Evolutionary conservation across 108 stramenopile genomes (phyloP), one percentile per base, ranked within the genome.

Genomic region (Parietichytrium sp.): DNA sequence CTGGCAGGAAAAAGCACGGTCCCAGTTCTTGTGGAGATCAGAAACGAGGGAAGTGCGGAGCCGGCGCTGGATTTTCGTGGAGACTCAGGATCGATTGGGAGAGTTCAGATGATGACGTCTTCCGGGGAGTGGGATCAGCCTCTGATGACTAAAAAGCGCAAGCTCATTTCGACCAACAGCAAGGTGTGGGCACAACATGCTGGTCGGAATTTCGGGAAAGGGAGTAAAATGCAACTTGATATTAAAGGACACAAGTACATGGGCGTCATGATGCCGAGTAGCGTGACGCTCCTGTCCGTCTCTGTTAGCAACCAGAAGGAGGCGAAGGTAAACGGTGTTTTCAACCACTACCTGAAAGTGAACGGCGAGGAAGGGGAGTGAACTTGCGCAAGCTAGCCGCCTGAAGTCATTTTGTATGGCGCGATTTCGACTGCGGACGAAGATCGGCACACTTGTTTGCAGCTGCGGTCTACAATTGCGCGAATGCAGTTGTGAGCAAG

Each of bases 81-180:
- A n/a, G 61, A 72, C 45, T 36, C 61, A 15, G 61, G 61, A 16
- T 33, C 61, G 42, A 72, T 72, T 72, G 61, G 61, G 6, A 33
- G 61, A 6, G 61, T 72, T 6, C 20, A 33, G 42, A 33, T 72
- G 23, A 72, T 72, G 36, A 42, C 25, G 8, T 29, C 52, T 7
- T 29, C 25, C 8, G 52, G 52, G 0, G 52, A 53, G 20, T 53
- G 27, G 52, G 52, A 29, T 29, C 27, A 72, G 61, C 38, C 38
- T 12, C 10, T 6, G 61, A n/a, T 42, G 15, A 45, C 61, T 1
- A 72, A 72, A 45, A 72, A 72, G 25, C 38, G 38, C 6, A 72
- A 72, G 20, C 61, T 72, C 61, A 7, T 72, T 10, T 33, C 33
- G n/a, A n/a, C n/a, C n/a, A n/a, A n/a, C n/a, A n/a, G n/a, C n/a